phyloP scores from a whole-genome alignment of 805 yeast species.

The Sugiyamaella floridensis region DNA sequence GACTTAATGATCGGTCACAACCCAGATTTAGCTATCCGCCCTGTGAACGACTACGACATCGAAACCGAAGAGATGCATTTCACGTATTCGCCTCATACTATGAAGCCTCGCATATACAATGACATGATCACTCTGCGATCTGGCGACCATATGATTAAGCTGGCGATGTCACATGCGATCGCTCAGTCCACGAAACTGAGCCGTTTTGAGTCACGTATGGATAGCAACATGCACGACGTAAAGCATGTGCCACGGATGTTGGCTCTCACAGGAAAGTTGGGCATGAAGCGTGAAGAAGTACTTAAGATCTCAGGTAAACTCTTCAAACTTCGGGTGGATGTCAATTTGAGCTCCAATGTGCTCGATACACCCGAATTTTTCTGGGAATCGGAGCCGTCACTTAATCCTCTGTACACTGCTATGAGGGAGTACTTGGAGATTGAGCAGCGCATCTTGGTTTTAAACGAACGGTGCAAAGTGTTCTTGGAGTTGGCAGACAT shows the following conservation, averaged over 20 bases:
- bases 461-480: constrained; percentile 89
- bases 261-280: constrained; percentile 84
- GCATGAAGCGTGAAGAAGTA: constrained; percentile 76
- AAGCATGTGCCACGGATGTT: constrained; percentile 83
- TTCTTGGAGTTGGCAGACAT: constrained; percentile 90
- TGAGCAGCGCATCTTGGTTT: constrained; percentile 87
- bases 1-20: constrained; percentile 57
- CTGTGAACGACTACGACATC: constrained; percentile 75
- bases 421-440: constrained; percentile 89
- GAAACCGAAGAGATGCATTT: constrained; percentile 86
- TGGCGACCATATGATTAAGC: constrained; percentile 86
- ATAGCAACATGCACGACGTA: constrained; percentile 72
- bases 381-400: constrained; percentile 91
- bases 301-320: constrained; percentile 83
- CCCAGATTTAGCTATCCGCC: constrained; percentile 49
- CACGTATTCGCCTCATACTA: constrained; percentile 47
- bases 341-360: constrained; percentile 81
- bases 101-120: constrained; percentile 55
- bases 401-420: constrained; percentile 86
- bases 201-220: constrained; percentile 86
- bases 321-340: constrained; percentile 87
- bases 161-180: constrained; percentile 92
- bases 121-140: constrained; percentile 88
- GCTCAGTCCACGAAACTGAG: constrained; percentile 93
- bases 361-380: constrained; percentile 94